Evolutionary conservation across 192 early-diverging fungal genomes (phyloP), one percentile per base, ranked within the genome.

Genomic region (Spizellomyces sp.): DNA sequence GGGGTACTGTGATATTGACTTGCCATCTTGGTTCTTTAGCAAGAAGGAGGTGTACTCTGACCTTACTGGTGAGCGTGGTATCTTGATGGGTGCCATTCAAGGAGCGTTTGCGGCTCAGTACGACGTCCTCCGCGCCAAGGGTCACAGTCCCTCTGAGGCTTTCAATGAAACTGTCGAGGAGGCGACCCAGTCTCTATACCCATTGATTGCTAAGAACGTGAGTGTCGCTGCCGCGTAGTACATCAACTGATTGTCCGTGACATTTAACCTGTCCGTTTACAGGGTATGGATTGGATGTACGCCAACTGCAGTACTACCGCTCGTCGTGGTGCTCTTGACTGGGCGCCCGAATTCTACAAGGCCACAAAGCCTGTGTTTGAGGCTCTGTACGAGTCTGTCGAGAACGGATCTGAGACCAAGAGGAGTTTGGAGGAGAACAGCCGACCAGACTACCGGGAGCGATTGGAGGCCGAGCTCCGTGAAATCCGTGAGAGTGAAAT

Each of bases 111-210:
- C 87, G 50, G 96, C 96, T 41, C 96, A 98, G 81, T 98, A 96
- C 83, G 96, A 98, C 55, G 94, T 96, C 43, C 87, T 98, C 67
- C 89, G 95, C 70, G 89, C 92, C 45, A 88, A 90, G 71, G 96
- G 95, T 68, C 95, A 98, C 90, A 87, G 90, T 43, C 96, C 96
- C 59, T 98, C 96, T 19, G 96, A 98, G 81, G 96, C 96, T 6
- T 98, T 95, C 89, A 98, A 98, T 87, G 96, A 98, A 85, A 98
- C 96, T 66, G 96, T 98, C 67, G 96, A 98, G 85, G 96, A 98
- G 80, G 96, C 94, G 52, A 98, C 96, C 9, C 95, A 98, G 82
- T 98, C 96, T 52, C 86, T 98, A 64, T 95, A 95, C 82, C 96
- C 96, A 19, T 85, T 98, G 75, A 92, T 98, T 73, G 93, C 93